Evolutionary conservation across 768 basidiomycete genomes (phyloP), one percentile per base, ranked within the genome.

Genomic region (Amanita exitialis): DNA sequence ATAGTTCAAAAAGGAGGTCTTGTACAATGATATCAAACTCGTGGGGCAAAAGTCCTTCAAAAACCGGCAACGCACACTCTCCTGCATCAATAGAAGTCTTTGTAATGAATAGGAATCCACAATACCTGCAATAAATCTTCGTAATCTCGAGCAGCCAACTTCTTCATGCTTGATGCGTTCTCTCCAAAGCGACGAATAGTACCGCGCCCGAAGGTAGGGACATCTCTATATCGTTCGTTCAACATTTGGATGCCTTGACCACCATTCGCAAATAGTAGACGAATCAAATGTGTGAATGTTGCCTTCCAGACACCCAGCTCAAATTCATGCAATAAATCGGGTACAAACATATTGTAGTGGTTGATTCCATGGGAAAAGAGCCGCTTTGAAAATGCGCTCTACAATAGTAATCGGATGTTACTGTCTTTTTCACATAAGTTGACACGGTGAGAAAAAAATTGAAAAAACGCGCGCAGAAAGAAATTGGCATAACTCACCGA

Each of bases 251-350:
- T 56, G 2, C 30, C 12, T 15, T 57, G 53, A 16, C 47, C 27
- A 4, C 58, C 59, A 30, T 52, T 27, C 4, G 61, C 52, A 49
- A 62, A 47, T 1, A 70, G 51, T 4, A 72, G 54, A 0, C 64
- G 63, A 3, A 72, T 52, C 0, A 71, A 54, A 37, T 73, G 72
- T 0, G 52, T 62, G 39, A 71, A 66, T 2, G 66, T 21, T 1
- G 64, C 54, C 52, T 71, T 74, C 66, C 64, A 69, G 0, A 66
- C 62, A 4, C 70, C 68, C 10, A 72, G 53, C 4, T 27, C 27
- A 3, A 27, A 27, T 27, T 27, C 27, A 27, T 27, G 27, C 8
- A 27, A 8, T 8, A 27, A 4, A 27, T 27, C 27, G 2, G 27
- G 27, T 27, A 27, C 27, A 27, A 27, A 27, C 27, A 27, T 61